phyloP scores from a whole-genome alignment of 495 filamentous ascomycete species.

The Pyrenula massariospora region DNA sequence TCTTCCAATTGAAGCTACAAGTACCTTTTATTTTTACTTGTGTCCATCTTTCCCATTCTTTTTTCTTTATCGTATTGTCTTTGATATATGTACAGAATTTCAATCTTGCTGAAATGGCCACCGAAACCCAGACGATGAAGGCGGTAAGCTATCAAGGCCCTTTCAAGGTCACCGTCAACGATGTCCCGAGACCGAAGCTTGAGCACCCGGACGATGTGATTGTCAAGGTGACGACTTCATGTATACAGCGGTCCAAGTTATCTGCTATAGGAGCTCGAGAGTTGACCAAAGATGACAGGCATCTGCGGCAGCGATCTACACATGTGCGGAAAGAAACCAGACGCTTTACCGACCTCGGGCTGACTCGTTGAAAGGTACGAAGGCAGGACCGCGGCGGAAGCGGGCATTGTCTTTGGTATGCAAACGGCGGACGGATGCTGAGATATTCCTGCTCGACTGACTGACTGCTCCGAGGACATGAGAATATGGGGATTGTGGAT shows the following conservation, averaged over 20 bases:
- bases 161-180: slow-evolving; percentile 36
- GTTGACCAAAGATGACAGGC: slow-evolving; percentile 13
- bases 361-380: slow-evolving; percentile 32
- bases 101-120: background rate
- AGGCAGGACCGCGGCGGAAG: slow-evolving; percentile 36
- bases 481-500: slow-evolving; percentile 40
- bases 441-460: no score
- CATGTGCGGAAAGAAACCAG: slow-evolving; percentile 8
- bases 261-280: background rate
- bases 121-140: slow-evolving; percentile 26
- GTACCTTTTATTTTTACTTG: background rate
- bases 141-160: slow-evolving; percentile 43
- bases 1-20: background rate
- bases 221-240: slow-evolving; percentile 43
- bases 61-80: background rate
- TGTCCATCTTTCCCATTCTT: no score
- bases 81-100: background rate
- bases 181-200: slow-evolving; percentile 36
- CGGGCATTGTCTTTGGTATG: slow-evolving; percentile 39
- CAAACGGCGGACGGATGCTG: no score
- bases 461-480: slow-evolving; percentile 28
- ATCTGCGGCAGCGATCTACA: slow-evolving; percentile 40
- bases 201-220: slow-evolving; percentile 42
- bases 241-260: slow-evolving; percentile 5
- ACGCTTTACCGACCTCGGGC: slow-evolving; percentile 6